Evolutionary conservation across 2,329 filamentous ascomycete genomes (phyloP), one percentile per base, ranked within the genome.

Genomic region (Teratosphaeria nubilosa): DNA sequence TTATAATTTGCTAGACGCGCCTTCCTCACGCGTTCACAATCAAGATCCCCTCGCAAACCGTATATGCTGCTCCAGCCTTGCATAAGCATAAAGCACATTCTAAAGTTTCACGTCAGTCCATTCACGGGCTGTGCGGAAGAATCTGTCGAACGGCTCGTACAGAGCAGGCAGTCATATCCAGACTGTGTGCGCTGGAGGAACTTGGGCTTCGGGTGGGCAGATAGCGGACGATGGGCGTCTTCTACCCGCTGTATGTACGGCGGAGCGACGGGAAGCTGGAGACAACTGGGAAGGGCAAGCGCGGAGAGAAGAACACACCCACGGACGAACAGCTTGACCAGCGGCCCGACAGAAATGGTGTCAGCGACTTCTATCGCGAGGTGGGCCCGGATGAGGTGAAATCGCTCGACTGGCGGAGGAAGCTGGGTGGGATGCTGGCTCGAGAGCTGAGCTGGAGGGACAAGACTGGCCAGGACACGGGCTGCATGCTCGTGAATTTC

Each of bases 391-490:
- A 80, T 52, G 79, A 82, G 62, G 68, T 74, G 5, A 83, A 82
- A 65, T 77, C 80, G 62, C 65, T 80, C 6, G 81, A 84, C 63
- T 84, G 81, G 81, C 73, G 80, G 57, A 73, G 80, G 60, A 83
- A 83, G 70, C 72, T 84, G 58, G 81, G 79, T 24, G 78, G 78
- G n/a, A 82, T 83, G 80, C 71, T 83, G 30, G 73, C 80, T 65
- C 72, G 77, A 63, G 76, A 81, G 64, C 65, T 83, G 51, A 76
- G 61, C 27, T 60, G 59, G 58, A 63, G 62, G 32, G 62, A 64
- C 24, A 60, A 62, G 14, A 56, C 53, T 52, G 62, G 59, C 32
- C 56, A 58, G 59, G 62, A 74, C 59, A 71, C 73, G 61, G 72
- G 72, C 45, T 81, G 77, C 67, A 79, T 84, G 22, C 74, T 84